Conservation (phyloP, 108 stramenopile species). For the Nitzschia palea region DNA sequence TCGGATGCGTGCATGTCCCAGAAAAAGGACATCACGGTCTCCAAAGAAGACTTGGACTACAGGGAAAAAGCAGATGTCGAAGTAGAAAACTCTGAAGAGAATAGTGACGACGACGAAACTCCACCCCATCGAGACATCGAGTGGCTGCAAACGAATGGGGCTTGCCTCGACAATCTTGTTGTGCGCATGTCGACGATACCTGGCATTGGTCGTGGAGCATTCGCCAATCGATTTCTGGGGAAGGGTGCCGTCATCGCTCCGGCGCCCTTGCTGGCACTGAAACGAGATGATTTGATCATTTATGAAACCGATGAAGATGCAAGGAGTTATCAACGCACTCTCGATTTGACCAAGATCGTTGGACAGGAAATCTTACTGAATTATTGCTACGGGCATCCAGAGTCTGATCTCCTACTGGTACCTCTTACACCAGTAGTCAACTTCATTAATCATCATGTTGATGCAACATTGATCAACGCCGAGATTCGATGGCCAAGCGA, state of each 20-base stretch:
- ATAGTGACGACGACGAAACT: too few relatives aligned
- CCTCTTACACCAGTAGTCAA: constrained; percentile 31
- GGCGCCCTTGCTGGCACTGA: constrained; percentile 34
- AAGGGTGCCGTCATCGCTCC: constrained; percentile 35
- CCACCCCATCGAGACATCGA: background rate
- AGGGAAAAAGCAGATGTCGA: too few relatives aligned
- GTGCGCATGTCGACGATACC: constrained; percentile 29
- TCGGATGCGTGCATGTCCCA: too few relatives aligned
- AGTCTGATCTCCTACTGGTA: constrained; percentile 62
- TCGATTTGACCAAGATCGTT: constrained; percentile 13
- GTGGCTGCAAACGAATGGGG: constrained; percentile 52
- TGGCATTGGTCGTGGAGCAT: constrained; percentile 41
- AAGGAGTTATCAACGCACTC: constrained; percentile 7
- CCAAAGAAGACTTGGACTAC: too few relatives aligned
- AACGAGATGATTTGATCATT: constrained; percentile 29
- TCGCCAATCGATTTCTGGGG: constrained; percentile 26
- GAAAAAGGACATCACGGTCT: too few relatives aligned
- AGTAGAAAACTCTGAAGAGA: too few relatives aligned
- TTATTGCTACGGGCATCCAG: constrained; percentile 66
- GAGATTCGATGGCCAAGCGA: constrained; percentile 32
- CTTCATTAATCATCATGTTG: constrained; percentile 25
- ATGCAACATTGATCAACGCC: constrained; percentile 7
- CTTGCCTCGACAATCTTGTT: constrained; percentile 45
- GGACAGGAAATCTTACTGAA: constrained; percentile 33
- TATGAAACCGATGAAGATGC: background rate